Percentiles rank a stretch among this genome's conserved stretches.
These are phyloP conservation scores for Pseudogymnoascus sp. DNA, from an alignment of 2,329 filamentous ascomycete genomes.

Conservation along the genomic window DNA sequence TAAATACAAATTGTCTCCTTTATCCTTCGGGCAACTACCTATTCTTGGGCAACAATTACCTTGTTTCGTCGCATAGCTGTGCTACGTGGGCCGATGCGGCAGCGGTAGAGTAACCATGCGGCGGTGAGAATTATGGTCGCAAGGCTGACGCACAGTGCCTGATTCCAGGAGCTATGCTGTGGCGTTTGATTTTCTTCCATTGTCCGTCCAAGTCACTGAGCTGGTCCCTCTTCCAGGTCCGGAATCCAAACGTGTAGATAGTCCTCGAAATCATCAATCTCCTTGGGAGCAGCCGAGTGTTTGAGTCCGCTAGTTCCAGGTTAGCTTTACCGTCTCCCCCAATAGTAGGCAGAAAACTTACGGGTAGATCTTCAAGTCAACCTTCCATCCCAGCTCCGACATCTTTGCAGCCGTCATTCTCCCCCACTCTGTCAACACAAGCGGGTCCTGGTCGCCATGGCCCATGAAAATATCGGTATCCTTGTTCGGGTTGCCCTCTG, in stretches of 20 bases:
- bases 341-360: slow-evolving; percentile 34
- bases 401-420: slow-evolving; percentile 58
- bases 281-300: slow-evolving; percentile 68
- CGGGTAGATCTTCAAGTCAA: slow-evolving; percentile 69
- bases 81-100: neutral
- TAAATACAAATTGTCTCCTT: neutral
- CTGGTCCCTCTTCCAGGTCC: slow-evolving; percentile 29
- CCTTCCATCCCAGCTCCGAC: slow-evolving; percentile 60
- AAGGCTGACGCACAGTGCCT: neutral
- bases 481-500: slow-evolving; percentile 53
- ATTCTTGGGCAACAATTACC: neutral
- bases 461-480: slow-evolving; percentile 81
- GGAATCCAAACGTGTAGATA: slow-evolving; percentile 44
- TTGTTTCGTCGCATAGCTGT: neutral
- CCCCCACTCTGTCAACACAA: slow-evolving; percentile 65
- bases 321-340: slow-evolving; percentile 1
- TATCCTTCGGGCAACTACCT: neutral
- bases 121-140: neutral
- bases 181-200: neutral
- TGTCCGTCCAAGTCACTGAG: neutral
- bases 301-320: slow-evolving; percentile 48
- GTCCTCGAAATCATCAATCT: slow-evolving; percentile 72
- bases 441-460: slow-evolving; percentile 69
- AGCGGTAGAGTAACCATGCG: neutral
- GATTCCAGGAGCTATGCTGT: neutral